Evolutionary conservation across 257 asterid genomes (phyloP), one percentile per base, ranked within the genome.

Genomic region (Fraxinus pennsylvanica): DNA sequence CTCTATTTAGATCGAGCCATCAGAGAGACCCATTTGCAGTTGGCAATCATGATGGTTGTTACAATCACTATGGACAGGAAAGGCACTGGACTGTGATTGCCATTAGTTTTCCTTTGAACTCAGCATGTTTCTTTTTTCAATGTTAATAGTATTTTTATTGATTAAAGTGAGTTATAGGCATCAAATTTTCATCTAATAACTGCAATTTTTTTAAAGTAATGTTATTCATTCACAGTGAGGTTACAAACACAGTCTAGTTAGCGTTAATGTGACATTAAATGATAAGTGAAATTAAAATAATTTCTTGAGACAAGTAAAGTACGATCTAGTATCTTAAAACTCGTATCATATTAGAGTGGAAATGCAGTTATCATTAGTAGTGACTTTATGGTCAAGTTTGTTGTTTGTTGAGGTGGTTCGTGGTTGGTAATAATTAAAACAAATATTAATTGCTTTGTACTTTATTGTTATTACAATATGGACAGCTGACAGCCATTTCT

Each of bases 31-130:
- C 96, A 90, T 91, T 83, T 86, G 8, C 9, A 91, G 89, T 76
- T 69, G 25, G 85, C 94, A 84, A 4, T 87, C 85, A 90, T 88
- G 92, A 94, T 90, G 74, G 88, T 47, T 65, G 96, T 89, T 80
- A 97, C 93, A 68, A 91, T 93, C 82, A 90, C 35, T 76, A 91
- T 90, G 78, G 94, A 54, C n/a, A 87, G 57, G 96, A 93, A 66
- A 89, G 85, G 87, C 96, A 90, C 78, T 93, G 97, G 67, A 91
- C 92, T 19, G 89, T 91, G n/a, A 87, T 92, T 19, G 96, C 85
- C 94, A 93, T 86, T 54, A n/a, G 22, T 54, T 54, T 15, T 54
- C 22, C 63, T 21, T 15, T 17, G 21, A 19, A 15, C 63, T 54
- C 27, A 22, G 22, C 63, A 17, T 54, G 21, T 1, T n/a, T 19